Conservation (phyloP, 352 stramenopile species). For the Pythium myriotylum region DNA sequence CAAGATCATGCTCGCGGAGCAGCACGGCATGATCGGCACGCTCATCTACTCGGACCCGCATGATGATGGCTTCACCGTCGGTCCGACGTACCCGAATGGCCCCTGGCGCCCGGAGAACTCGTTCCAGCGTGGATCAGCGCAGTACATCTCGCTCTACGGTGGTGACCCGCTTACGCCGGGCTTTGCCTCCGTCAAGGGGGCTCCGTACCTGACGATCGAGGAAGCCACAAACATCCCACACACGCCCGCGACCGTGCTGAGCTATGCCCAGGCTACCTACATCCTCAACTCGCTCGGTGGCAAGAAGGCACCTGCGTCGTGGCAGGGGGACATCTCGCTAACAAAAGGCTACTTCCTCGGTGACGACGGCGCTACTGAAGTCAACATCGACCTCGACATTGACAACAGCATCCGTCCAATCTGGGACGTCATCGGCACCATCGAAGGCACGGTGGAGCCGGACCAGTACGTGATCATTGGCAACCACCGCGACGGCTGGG, state of each 20-base stretch:
- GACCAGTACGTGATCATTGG: slow-evolving; percentile 82
- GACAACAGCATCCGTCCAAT: slow-evolving; percentile 79
- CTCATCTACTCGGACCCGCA: slow-evolving; percentile 89
- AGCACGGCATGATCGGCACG: slow-evolving; percentile 64
- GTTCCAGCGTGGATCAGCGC: not conserved
- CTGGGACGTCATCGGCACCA: slow-evolving; percentile 88
- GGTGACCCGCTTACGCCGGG: slow-evolving; percentile 64
- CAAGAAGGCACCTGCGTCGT: slow-evolving; percentile 46
- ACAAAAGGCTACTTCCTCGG: slow-evolving; percentile 77
- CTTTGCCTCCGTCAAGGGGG: slow-evolving; percentile 29
- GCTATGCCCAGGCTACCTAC: slow-evolving; percentile 75
- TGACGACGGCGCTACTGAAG: slow-evolving; percentile 54
- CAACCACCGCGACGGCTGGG: slow-evolving; percentile 92
- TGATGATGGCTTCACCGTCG: slow-evolving; percentile 74
- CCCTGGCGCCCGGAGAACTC: not conserved
- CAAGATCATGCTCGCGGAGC: slow-evolving; percentile 85
- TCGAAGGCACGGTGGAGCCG: slow-evolving; percentile 56
- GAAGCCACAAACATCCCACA: slow-evolving; percentile 60
- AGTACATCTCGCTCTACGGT: slow-evolving; percentile 6
- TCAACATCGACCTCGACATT: slow-evolving; percentile 68
- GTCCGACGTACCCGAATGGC: slow-evolving; percentile 58
- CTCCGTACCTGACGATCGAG: slow-evolving; percentile 36
- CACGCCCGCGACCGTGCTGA: slow-evolving; percentile 68
- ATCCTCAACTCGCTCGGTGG: slow-evolving; percentile 70
- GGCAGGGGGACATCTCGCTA: no score